phyloP scores from a whole-genome alignment of 1,284 basidiomycete species.

The Porogramme epimiltina region DNA sequence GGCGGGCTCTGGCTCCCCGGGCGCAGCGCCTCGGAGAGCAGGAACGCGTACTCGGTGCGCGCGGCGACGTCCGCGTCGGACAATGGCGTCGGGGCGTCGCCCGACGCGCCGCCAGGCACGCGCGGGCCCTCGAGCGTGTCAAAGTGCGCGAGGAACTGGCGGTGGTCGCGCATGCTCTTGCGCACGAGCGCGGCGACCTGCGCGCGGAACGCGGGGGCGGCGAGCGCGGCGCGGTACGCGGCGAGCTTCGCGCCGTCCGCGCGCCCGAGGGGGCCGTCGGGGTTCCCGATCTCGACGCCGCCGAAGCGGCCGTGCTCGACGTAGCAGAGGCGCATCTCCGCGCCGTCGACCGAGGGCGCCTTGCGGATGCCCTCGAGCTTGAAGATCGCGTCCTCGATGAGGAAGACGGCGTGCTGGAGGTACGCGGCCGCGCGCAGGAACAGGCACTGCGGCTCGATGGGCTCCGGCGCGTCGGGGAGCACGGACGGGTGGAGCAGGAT shows the following conservation, averaged over 20 bases:
- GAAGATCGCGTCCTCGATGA: constrained; percentile 72
- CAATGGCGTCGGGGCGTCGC: too few relatives aligned
- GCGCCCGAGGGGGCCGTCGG: constrained; percentile 70
- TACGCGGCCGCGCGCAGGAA: constrained; percentile 81
- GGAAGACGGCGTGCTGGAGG: constrained; percentile 70
- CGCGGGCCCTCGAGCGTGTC: constrained; percentile 59
- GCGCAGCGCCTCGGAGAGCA: constrained; percentile 64
- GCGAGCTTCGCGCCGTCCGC: constrained; percentile 56
- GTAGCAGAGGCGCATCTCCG: constrained; percentile 73
- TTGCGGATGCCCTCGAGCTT: constrained; percentile 68
- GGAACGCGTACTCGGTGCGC: constrained; percentile 65
- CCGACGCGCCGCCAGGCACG: constrained; percentile 32
- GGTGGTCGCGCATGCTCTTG: constrained; percentile 79
- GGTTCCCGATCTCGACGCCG: constrained; percentile 75
- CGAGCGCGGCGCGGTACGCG: constrained; percentile 63
- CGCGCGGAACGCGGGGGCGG: constrained; percentile 53
- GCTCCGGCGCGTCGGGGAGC: constrained; percentile 73
- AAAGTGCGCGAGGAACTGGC: constrained; percentile 79
- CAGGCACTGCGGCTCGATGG: constrained; percentile 78
- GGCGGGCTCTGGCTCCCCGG: constrained; percentile 53
- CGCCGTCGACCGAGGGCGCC: constrained; percentile 55
- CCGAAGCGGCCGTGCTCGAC: constrained; percentile 72
- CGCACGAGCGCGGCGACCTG: constrained; percentile 57
- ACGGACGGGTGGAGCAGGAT: constrained; percentile 64
- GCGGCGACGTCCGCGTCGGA: constrained; percentile 52